Percentiles rank a stretch among this genome's conserved stretches.
Conservation (phyloP, 1,139 yeast genomes). For the Sugiyamaella xylanicola region DNA sequence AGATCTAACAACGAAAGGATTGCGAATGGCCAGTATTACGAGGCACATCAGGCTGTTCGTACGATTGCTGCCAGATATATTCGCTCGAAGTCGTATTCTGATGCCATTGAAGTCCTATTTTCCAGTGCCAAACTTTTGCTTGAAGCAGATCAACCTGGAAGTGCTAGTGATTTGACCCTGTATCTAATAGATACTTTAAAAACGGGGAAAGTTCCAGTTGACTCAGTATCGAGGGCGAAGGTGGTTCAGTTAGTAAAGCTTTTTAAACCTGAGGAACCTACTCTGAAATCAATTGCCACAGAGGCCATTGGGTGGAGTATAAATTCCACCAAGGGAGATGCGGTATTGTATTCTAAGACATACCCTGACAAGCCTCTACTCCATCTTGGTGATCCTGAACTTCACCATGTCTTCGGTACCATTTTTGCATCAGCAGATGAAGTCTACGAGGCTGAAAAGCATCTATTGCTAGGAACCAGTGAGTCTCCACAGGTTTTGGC, state of each 20-base stretch:
- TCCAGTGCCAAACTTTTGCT: conserved; percentile 70
- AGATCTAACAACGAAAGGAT: conserved; percentile 48
- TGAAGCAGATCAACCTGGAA: conserved; percentile 71
- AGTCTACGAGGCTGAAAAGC: conserved; percentile 57
- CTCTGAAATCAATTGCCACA: conserved; percentile 64
- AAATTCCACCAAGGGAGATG: not conserved
- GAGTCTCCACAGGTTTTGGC: conserved; percentile 59
- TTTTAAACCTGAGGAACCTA: conserved; percentile 67
- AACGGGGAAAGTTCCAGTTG: conserved; percentile 50
- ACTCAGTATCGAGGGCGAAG: conserved; percentile 39
- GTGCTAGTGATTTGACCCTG: conserved; percentile 75
- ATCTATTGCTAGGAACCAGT: conserved; percentile 67
- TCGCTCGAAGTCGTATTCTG: conserved; percentile 62
- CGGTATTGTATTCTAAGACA: not conserved
- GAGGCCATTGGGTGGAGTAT: conserved; percentile 47
- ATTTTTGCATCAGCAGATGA: conserved; percentile 50
- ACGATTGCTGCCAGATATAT: conserved; percentile 86
- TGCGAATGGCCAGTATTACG: conserved; percentile 76
- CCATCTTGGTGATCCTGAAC: conserved; percentile 73
- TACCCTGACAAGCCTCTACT: not conserved
- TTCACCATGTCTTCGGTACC: conserved; percentile 74
- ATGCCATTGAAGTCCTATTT: conserved; percentile 72
- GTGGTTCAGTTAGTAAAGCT: conserved; percentile 48
- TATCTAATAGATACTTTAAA: conserved; percentile 72
- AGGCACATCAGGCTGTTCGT: conserved; percentile 91